Evolutionary conservation across 2,329 filamentous ascomycete species (phyloP).

Genomic region (Mariannaea elegans): DNA sequence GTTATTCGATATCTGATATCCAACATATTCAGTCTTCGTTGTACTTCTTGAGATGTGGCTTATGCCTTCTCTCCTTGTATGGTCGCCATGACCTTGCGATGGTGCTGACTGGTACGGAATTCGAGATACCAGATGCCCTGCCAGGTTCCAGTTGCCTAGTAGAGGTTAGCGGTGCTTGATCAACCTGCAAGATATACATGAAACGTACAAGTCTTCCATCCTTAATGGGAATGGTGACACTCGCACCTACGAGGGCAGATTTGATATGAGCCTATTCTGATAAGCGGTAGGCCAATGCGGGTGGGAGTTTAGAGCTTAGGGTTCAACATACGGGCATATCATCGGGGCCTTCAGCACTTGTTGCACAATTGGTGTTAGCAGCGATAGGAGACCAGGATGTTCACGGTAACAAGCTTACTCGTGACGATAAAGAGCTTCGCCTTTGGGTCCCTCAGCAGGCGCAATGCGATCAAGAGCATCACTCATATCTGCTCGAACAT

Average conservation of each 20-base stretch:
- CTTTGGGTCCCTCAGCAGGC: conserved; percentile 77
- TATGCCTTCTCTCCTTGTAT: conserved; percentile 84
- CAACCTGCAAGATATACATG: background rate
- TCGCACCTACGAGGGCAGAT: conserved; percentile 86
- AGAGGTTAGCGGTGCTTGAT: conserved; percentile 10
- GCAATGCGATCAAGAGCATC: conserved; percentile 92
- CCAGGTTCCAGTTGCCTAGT: conserved; percentile 73
- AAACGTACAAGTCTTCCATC: conserved; percentile 78
- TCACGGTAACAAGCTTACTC: conserved; percentile 39
- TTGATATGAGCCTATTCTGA: conserved; percentile 83
- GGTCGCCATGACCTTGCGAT: conserved; percentile 86
- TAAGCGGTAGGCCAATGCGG: background rate
- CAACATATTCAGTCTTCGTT: background rate
- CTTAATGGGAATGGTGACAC: conserved; percentile 88
- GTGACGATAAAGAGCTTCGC: conserved; percentile 82
- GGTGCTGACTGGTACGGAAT: conserved; percentile 80
- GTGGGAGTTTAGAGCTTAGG: background rate
- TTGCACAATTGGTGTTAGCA: conserved; percentile 5
- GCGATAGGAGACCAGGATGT: background rate
- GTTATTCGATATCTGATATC: background rate
- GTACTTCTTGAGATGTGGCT: background rate
- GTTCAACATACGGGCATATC: conserved; percentile 81
- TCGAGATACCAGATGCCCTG: conserved; percentile 95
- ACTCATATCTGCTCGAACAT: conserved; percentile 93
- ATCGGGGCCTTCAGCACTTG: conserved; percentile 82